Percentiles rank a stretch among this genome's conserved stretches.
phyloP scores from a whole-genome alignment of 345 rosid species.

The Microcos paniculata region DNA sequence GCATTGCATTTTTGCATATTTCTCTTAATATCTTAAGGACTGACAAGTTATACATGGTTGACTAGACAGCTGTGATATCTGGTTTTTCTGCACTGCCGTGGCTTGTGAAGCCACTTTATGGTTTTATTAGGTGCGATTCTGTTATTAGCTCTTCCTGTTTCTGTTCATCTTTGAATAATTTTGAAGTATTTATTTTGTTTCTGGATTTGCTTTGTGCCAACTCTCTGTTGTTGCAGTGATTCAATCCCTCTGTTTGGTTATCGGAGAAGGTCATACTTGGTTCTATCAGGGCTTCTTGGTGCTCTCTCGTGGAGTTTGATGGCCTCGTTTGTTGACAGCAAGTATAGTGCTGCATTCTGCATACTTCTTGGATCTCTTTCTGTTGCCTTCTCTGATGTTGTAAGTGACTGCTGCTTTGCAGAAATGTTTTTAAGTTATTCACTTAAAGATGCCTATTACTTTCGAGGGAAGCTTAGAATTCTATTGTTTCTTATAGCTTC shows the following conservation, averaged over 20 bases:
- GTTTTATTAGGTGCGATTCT: constrained; percentile 75
- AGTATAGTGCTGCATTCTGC: constrained; percentile 78
- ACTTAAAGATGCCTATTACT: neutral
- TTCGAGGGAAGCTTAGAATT: neutral
- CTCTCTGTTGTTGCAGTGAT: constrained; percentile 49
- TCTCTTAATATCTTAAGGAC: constrained; percentile 30
- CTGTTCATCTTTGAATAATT: neutral
- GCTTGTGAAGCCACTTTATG: constrained; percentile 94
- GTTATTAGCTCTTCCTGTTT: neutral
- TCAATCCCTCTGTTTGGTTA: constrained; percentile 91
- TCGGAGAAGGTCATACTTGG: constrained; percentile 93
- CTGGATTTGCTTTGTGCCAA: constrained; percentile 9
- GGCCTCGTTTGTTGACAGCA: constrained; percentile 87
- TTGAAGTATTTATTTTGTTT: constrained; percentile 2
- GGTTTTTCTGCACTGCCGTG: constrained; percentile 96
- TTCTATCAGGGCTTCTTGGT: constrained; percentile 95
- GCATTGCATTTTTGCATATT: neutral
- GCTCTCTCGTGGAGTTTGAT: constrained; percentile 95
- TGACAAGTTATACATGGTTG: constrained; percentile 49
- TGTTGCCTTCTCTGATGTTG: constrained; percentile 97
- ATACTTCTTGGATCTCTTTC: constrained; percentile 92
- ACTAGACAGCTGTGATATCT: constrained; percentile 95
- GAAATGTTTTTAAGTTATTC: neutral
- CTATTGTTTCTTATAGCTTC: constrained; percentile 1
- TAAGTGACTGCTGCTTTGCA: constrained; percentile 35